A percentile compares a stretch with the other conserved stretches of the same genome.
Conservation (phyloP, 192 early-diverging fungal genomes). For the Endogone sp. region DNA sequence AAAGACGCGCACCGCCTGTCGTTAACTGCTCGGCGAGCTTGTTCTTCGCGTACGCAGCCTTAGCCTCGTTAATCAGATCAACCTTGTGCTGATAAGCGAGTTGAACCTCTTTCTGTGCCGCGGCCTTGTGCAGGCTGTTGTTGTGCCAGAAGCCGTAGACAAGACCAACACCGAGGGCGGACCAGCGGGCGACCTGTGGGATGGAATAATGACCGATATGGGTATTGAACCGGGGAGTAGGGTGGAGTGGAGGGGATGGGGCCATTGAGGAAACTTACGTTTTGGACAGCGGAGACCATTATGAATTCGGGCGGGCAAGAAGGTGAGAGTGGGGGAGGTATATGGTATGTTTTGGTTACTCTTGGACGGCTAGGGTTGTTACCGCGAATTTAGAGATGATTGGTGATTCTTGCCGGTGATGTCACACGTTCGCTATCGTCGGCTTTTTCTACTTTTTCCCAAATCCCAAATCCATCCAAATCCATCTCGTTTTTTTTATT, state of each 20-base stretch:
- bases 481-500: too few relatives aligned
- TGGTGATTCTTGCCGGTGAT: too few relatives aligned
- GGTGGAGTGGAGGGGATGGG: too few relatives aligned
- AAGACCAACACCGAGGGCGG: constrained; percentile 49
- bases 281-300: not conserved
- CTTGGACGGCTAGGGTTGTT: too few relatives aligned
- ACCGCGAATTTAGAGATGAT: too few relatives aligned
- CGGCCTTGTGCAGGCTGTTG: constrained; percentile 38
- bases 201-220: too few relatives aligned
- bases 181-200: constrained; percentile 54
- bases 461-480: too few relatives aligned
- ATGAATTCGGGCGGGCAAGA: not conserved
- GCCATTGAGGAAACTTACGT: too few relatives aligned
- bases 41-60: constrained; percentile 74
- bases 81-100: constrained; percentile 52
- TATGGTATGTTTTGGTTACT: too few relatives aligned
- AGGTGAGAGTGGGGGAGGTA: not conserved
- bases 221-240: too few relatives aligned
- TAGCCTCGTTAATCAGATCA: constrained; percentile 68
- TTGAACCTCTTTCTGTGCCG: constrained; percentile 37
- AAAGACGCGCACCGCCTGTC: not conserved
- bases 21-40: constrained; percentile 32
- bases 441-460: too few relatives aligned
- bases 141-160: constrained; percentile 55
- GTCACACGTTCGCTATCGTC: too few relatives aligned